Evolutionary conservation across 179 eudicot genomes (phyloP), one percentile per base, ranked within the genome.

Genomic region (Actinidia arguta): DNA sequence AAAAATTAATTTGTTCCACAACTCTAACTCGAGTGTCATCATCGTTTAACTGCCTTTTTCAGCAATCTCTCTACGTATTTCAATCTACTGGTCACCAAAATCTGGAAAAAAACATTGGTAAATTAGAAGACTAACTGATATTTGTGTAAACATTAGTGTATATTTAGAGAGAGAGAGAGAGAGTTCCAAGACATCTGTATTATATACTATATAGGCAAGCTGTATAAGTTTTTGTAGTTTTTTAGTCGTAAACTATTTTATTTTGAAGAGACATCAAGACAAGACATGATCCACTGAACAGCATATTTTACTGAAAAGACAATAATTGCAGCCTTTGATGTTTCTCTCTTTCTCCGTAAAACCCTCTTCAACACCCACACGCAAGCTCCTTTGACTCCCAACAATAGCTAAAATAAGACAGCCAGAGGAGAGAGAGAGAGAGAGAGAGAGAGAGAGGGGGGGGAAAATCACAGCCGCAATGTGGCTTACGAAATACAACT

Each of bases 311-410:
- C 87, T 85, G 56, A 81, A 83, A 87, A 83, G 16, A 73, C 88
- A 87, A 89, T 88, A 82, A 89, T 91, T 88, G 88, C 75, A 88
- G 83, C 77, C 89, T 81, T 91, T 89, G 92, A 89, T 91, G 92
- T 85, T 88, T 89, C 88, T 86, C 61, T 85, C 66, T 71, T 78
- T 82, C 24, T 76, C 76, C 80, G 64, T 71, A 75, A 88, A 75
- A 81, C 73, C 72, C 81, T 81, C 84, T 88, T 85, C 80, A 77
- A 87, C 90, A 71, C 88, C 90, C 90, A 82, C 90, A 90, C 92
- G 94, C 91, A 88, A 90, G 58, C 90, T 71, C 85, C 81, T 87
- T 86, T 79, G 74, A 81, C 81, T 74, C 80, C 58, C 68, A 51
- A 78, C 75, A 79, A 55, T 58, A 85, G 4, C 36, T 7, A 62